Percentiles rank a stretch among this genome's conserved stretches.
Conservation (phyloP, 768 basidiomycete species). For the Candolleomyces efflorescens region DNA sequence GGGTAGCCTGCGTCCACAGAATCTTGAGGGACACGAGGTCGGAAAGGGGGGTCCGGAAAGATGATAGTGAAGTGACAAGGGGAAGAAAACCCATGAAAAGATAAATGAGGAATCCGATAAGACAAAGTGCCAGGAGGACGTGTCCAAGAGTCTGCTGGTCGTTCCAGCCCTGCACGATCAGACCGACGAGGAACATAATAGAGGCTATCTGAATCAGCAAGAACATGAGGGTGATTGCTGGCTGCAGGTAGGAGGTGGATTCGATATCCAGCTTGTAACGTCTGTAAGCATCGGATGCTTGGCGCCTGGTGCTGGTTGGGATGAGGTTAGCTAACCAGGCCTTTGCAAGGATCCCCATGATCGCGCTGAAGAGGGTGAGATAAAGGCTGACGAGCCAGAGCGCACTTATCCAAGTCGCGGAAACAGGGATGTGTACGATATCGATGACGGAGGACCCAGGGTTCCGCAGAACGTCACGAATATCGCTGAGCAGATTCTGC, state of each 20-base stretch:
- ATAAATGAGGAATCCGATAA: not conserved
- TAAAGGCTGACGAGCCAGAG: slow-evolving; percentile 23
- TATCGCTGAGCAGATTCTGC: slow-evolving; percentile 9
- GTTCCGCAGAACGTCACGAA: not conserved
- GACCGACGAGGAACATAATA: slow-evolving; percentile 14
- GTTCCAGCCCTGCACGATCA: slow-evolving; percentile 2
- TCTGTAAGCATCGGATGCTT: slow-evolving; percentile 12
- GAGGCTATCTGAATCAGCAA: slow-evolving; percentile 13
- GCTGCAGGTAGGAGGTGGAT: slow-evolving; percentile 10
- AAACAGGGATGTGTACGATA: slow-evolving; percentile 7
- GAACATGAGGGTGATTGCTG: slow-evolving; percentile 12
- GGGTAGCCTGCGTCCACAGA: not conserved
- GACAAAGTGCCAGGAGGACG: not conserved
- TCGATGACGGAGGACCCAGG: too few species aligned
- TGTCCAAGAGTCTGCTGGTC: not conserved
- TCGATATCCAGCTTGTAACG: slow-evolving; percentile 13
- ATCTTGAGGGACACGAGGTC: not conserved
- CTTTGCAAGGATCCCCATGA: slow-evolving; percentile 19
- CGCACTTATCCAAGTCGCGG: slow-evolving; percentile 12
- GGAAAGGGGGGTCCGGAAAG: not conserved
- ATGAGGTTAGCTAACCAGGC: slow-evolving; percentile 16
- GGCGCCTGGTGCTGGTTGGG: slow-evolving; percentile 8
- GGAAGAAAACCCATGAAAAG: not conserved
- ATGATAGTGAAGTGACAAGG: not conserved
- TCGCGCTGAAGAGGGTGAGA: slow-evolving; percentile 20